Evolutionary conservation across 2,329 filamentous ascomycete genomes (phyloP), one percentile per base, ranked within the genome.

Genomic region (Didymella glomerata): DNA sequence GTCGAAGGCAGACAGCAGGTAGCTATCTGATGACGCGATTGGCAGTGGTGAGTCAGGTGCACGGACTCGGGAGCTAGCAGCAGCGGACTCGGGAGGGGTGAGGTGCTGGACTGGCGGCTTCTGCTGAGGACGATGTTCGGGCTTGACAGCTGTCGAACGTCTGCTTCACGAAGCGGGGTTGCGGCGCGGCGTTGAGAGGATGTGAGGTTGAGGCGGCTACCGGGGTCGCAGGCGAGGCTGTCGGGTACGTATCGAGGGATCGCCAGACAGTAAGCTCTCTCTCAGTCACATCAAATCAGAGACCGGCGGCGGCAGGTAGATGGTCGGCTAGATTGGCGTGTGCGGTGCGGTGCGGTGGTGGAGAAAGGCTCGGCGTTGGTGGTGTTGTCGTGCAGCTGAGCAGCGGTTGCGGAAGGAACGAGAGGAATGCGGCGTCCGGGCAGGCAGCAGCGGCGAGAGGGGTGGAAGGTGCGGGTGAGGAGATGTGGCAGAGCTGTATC

Each of bases 211-310:
- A 32, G 61, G 32, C 22, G 54, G 32, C 61, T 53, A 65, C 63
- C 57, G 58, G 63, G 57, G 61, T 59, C 49, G 64, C 70, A 57
- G 65, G 64, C 63, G 64, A 36, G 59, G 63, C 63, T 64, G 63
- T 66, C 56, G 41, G 64, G 56, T 28, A 48, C 61, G 55, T 66
- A 56, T 70, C 62, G 63, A 64, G 53, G 27, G 62, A 64, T 68
- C 54, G 67, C 36, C 71, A 67, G 56, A 66, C 67, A 74, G 66
- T 64, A 44, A 57, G 60, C 59, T 65, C 63, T 65, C 63, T 66
- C 63, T 63, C 53, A 47, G 62, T 72, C 65, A 71, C 70, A 74
- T 77, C 75, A 75, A 76, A 71, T 69, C 68, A 69, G 65, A 50
- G 61, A 59, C 66, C 62, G 56, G 66, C 60, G 64, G 42, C 55